Base-by-base conservation (phyloP, 106 monocot species). In the Phalaenopsis aphrodite region DNA sequence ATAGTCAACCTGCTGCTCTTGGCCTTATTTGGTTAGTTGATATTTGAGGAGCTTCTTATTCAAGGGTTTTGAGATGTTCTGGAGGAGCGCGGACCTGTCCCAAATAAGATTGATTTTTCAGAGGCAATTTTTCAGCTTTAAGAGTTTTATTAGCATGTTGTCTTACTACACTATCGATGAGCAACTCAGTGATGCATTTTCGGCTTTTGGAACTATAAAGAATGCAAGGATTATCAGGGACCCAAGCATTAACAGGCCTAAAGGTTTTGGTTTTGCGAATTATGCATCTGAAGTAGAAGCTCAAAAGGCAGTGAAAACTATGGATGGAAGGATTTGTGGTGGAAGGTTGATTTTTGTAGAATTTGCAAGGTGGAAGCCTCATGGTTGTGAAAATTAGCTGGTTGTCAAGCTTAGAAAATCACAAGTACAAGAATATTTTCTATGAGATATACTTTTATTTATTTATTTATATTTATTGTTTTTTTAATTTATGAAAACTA, bases 231-330 rank as follows among this genome's bases (percentile, higher is more conserved):
- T 89, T 18, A 78, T 87, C 2, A 87, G 75, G 77, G 89, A 87
- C 71, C 15, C 52, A 49, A 80, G 41, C 65, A 84, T 82, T 30
- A 75, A 69, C 4, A 84, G 82, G 75, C 72, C 76, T 2, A 89
- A 84, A 85, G 86, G 84, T 10, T 89, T 75, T 83, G 84, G 65
- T 36, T 89, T 87, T 77, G 71, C 87, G 4, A 82, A 61, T 48
- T 86, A 82, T 81, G 82, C 77, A 75, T 87, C 86, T 8, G 82
- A 87, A 55, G 77, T 39, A 1, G 84, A 82, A 43, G 87, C 87
- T 41, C 75, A 83, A 79, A 89, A 82, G n/a, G 84, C 87, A 82
- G 68, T 89, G 43, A 87, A 84, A 79, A 65, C 75, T 52, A 87
- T 89, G 89, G 84, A 87, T 82, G 82, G 85, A 84, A 84, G 89